Evolutionary conservation across 495 filamentous ascomycete genomes (phyloP), one percentile per base, ranked within the genome.

Genomic region (Hypomontagnella monticulosa): DNA sequence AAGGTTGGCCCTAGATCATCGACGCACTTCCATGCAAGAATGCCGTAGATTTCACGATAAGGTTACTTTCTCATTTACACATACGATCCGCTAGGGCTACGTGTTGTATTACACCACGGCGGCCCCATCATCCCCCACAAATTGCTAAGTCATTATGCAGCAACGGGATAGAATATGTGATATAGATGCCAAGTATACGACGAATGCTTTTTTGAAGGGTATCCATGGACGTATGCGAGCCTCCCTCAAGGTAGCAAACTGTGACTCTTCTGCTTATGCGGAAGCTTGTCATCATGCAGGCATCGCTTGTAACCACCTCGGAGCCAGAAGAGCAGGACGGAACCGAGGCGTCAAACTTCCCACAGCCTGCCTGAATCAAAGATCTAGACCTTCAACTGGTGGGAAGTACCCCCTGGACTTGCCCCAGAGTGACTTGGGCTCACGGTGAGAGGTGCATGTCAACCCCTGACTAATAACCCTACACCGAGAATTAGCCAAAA

Each of bases 401-500:
- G 23, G 23, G 23, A 41, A 34, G 14, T 9, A 34, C 34, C 49
- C 37, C 51, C 38, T 42, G 38, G 37, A 32, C 38, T 14, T 18
- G 50, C 37, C 19, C 36, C 32, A 54, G 36, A 32, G 18, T 30
- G 8, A 41, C 12, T 16, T 37, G 27, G 30, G 33, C 27, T 6
- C 51, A 55, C 15, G 20, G 50, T 54, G 36, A 54, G 37, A 19
- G 16, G 18, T 23, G 38, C 51, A 55, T 30, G 32, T 10, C 42
- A 42, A 18, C 51, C 51, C 51, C 42, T 32, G 19, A 32, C 16
- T 14, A 42, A 6, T 48, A 54, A 18, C 50, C 51, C 51, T 55
- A 55, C 38, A 55, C 51, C 51, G 51, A 55, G 14, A 43, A 55
- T 55, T 42, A 55, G 51, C 51, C 37, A 55, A 55, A 27, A 3